Base-by-base conservation (phyloP, 1,284 basidiomycete species). In the Ceratobasidium sp. region DNA sequence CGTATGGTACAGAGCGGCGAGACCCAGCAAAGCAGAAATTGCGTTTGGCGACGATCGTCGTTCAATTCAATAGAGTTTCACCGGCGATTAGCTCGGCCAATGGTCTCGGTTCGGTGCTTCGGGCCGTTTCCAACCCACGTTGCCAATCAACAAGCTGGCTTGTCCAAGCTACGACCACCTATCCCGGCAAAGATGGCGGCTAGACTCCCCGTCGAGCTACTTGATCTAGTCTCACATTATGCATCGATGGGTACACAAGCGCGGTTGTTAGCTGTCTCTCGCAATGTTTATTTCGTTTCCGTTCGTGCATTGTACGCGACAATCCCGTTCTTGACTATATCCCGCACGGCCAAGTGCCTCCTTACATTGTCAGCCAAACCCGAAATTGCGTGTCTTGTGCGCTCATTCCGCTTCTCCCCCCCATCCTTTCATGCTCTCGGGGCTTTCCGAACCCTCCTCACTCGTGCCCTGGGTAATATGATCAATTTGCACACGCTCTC, bases 381-480 rank as follows among this genome's bases (percentile, higher is more conserved):
- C 6, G 19, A 19, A 2, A 21, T 56, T 21, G 62, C 62, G 13
- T 41, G 41, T 14, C 39, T 66, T 1, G 62, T 66, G 36, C 62
- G 41, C 6, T 23, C 42, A 47, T 49, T 44, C 58, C 16, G n/a
- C 19, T 14, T 50, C 23, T 14, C 14, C 36, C 21, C 11, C 9
- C 16, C 39, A 42, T 14, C 47, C 4, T 13, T 14, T 21, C 11
- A 46, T 6, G 6, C 25, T 25, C 54, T 8, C 19, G 2, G 16
- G 14, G 2, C 33, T 5, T 36, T 36, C 33, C 33, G 11, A 5
- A 11, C 33, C 33, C 39, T 66, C 39, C 36, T 52, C 8, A 42
- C 62, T 6, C 41, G 41, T 23, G 62, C 62, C 19, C 41, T 66
- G 13, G 23, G 42, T n/a, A 39, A 66, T 8, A 66, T 56, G 50